Base-by-base conservation (phyloP, 78 protist genomes). In the Trichosphaerium sp. region DNA sequence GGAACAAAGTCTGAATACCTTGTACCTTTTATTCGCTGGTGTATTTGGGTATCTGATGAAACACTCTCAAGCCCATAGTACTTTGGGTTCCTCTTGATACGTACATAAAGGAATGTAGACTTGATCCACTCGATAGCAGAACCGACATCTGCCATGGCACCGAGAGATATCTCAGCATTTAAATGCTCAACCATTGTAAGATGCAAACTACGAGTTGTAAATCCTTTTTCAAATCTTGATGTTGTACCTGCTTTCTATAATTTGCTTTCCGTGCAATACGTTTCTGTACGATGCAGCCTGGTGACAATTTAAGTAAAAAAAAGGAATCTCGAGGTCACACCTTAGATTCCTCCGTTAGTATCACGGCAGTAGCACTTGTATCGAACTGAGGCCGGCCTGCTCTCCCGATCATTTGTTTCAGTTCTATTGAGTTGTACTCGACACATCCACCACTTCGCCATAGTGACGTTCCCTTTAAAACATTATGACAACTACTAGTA, bases 81-180 rank as follows among this genome's bases (percentile, higher is more conserved):
- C n/a, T 40, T 3, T 21, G 87, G 87, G 55, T 68, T 44, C 28
- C 25, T 59, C 11, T 40, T 6, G 35, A 62, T 15, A 1, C 87
- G 69, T 1, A 69, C 34, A 37, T 4, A 82, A 54, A 62, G 38
- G 60, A 74, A 82, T 6, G 87, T 82, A 31, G 86, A 31, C 25
- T 29, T 15, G 44, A 82, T 2, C 87, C 87, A 82, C 10, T 65
- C 31, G 41, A 75, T 11, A n/a, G 75, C 82, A 1, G 37, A 18
- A 29, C 39, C 25, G 41, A 8, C 54, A 52, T 25, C 40, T 15
- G 37, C 1, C 57, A 82, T 49, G 26, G 68, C 70, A 11, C 51
- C 42, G 12, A 82, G 51, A 10, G 49, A 69, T 0, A 82, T 31
- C 31, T 82, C 87, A 0, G 87, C 82, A 52, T 82, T 82, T 65